Evolutionary conservation across 2,329 filamentous ascomycete genomes (phyloP).

Genomic region (Pseudogymnoascus sp.): DNA sequence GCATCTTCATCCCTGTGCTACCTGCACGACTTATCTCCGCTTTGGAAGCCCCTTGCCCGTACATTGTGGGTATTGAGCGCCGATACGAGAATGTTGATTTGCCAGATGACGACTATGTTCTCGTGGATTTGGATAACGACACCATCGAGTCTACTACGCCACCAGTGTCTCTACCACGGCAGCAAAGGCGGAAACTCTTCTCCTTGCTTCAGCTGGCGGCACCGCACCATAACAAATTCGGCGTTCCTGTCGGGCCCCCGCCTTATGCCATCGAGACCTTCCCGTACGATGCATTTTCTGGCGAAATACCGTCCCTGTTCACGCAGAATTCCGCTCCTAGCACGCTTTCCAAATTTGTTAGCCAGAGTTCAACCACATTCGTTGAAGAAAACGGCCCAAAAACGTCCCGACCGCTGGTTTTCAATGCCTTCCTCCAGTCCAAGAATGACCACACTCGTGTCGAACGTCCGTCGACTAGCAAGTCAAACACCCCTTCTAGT

Average conservation of each 20-base stretch:
- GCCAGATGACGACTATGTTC: constrained; percentile 89
- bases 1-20: constrained; percentile 86
- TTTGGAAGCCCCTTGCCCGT: constrained; percentile 89
- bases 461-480: constrained; percentile 72
- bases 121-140: constrained; percentile 89
- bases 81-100: constrained; percentile 80
- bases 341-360: constrained; percentile 75
- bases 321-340: constrained; percentile 60
- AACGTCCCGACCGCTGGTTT: constrained; percentile 56
- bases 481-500: constrained; percentile 53
- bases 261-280: constrained; percentile 90
- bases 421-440: constrained; percentile 83
- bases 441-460: constrained; percentile 56
- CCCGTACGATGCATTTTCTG: constrained; percentile 81
- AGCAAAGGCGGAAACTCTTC: constrained; percentile 81
- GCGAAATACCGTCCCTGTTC: constrained; percentile 76
- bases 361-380: constrained; percentile 83
- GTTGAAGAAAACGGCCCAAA: constrained; percentile 46
- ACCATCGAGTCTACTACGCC: constrained; percentile 75
- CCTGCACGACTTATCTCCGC: constrained; percentile 82
- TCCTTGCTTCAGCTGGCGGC: constrained; percentile 84
- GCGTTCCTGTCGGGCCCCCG: constrained; percentile 80
- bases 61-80: constrained; percentile 92
- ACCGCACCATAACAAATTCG: constrained; percentile 78
- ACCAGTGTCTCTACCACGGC: constrained; percentile 73